A percentile compares a stretch with the other conserved stretches of the same genome.
Conservation (phyloP, 768 basidiomycete genomes). For the Leucocoprinus leucothites region DNA sequence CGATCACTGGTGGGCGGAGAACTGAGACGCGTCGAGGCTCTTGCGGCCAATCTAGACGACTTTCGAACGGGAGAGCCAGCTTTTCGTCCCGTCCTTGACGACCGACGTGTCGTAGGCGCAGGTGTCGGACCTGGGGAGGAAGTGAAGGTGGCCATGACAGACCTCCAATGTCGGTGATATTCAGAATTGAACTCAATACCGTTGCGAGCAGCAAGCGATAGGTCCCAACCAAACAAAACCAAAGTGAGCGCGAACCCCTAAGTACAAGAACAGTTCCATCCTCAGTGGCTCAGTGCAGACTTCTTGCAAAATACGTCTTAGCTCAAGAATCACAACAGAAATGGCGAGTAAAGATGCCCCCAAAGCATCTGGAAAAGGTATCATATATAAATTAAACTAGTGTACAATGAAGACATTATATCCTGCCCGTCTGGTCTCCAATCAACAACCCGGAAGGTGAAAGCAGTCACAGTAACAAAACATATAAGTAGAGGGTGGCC, state of each 20-base stretch:
- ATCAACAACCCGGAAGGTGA: not conserved
- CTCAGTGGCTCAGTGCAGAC: no score
- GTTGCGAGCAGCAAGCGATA: no score
- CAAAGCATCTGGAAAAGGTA: not conserved
- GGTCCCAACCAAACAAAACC: constrained; percentile 9
- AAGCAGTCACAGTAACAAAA: not conserved
- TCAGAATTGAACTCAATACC: not conserved
- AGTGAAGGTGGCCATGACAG: constrained; percentile 56
- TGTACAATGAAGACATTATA: constrained; percentile 8
- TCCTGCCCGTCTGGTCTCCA: constrained; percentile 4
- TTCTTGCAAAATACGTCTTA: no score
- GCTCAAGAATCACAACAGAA: not conserved
- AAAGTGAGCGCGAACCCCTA: not conserved
- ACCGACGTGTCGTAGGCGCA: constrained; percentile 33
- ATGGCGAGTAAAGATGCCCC: not conserved
- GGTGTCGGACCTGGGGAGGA: constrained; percentile 50
- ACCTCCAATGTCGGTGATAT: not conserved
- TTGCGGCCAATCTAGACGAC: constrained; percentile 7
- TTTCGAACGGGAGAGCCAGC: constrained; percentile 18
- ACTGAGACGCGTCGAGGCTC: constrained; percentile 35
- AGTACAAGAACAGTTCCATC: no score
- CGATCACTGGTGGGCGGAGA: constrained; percentile 36
- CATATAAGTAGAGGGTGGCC: not conserved
- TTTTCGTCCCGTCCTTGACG: constrained; percentile 30
- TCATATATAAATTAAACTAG: constrained; percentile 11